phyloP scores from a whole-genome alignment of 208 protist species.

The Leishmania gerbilli region DNA sequence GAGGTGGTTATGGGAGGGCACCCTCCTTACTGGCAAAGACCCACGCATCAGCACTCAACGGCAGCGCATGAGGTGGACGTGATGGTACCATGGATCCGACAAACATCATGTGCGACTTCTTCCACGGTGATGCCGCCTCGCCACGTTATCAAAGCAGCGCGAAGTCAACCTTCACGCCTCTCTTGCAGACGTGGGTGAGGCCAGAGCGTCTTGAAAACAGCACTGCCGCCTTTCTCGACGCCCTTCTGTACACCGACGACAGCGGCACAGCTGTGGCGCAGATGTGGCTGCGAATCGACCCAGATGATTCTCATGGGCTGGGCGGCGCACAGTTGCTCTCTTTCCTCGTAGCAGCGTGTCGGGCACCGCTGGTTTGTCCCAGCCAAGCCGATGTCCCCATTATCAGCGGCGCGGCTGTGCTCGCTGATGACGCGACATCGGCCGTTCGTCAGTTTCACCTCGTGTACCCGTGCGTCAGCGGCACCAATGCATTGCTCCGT shows the following conservation, averaged over 20 bases:
- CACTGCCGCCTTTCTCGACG: conserved; percentile 4
- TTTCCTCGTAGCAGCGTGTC: conserved; percentile 12
- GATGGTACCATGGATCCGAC: neutral
- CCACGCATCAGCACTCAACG: neutral
- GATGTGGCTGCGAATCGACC: conserved; percentile 16
- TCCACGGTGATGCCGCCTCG: neutral
- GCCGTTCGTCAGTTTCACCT: neutral
- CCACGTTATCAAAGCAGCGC: neutral
- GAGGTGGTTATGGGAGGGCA: neutral
- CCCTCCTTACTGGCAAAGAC: neutral
- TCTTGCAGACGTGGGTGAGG: conserved; percentile 7
- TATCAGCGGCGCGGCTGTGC: conserved; percentile 3
- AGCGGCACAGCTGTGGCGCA: neutral
- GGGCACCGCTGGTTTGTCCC: conserved; percentile 5
- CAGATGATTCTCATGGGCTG: neutral
- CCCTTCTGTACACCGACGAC: neutral
- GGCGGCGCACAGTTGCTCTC: neutral
- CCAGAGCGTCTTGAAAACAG: neutral
- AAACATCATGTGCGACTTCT: conserved; percentile 8
- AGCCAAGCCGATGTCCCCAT: neutral
- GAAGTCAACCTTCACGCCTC: neutral
- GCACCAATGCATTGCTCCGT: conserved; percentile 6
- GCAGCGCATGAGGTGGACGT: neutral
- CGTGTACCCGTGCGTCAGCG: conserved; percentile 14
- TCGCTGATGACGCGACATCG: neutral